Percentiles rank a stretch among this genome's conserved stretches.
phyloP scores from a whole-genome alignment of 805 yeast genomes.

The Metschnikowia kunwiensis region DNA sequence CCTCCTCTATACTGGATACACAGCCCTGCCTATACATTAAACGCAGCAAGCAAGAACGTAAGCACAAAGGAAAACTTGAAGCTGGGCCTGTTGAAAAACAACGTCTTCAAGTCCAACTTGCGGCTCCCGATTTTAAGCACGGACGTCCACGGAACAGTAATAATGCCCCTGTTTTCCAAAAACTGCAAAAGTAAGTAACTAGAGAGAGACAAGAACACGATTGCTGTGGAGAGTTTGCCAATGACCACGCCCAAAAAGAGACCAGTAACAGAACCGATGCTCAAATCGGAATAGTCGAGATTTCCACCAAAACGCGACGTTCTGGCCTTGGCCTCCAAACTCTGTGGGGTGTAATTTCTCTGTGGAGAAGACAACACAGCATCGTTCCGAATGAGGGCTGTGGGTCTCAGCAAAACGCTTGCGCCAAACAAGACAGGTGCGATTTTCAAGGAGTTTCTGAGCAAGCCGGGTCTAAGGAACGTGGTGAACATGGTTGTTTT shows the following conservation, averaged over 20 bases:
- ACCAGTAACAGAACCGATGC: slow-evolving; percentile 63
- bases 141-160: slow-evolving; percentile 44
- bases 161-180: slow-evolving; percentile 52
- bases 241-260: slow-evolving; percentile 54
- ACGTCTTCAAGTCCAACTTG: slow-evolving; percentile 44
- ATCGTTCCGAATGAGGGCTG: slow-evolving; percentile 13
- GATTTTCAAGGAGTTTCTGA: slow-evolving; percentile 12
- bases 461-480: slow-evolving; percentile 13
- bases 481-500: slow-evolving; percentile 13
- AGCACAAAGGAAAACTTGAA: slow-evolving; percentile 56
- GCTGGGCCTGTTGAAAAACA: slow-evolving; percentile 57
- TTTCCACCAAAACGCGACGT: slow-evolving; percentile 38
- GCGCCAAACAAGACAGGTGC: slow-evolving; percentile 18
- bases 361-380: slow-evolving; percentile 16
- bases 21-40: slow-evolving; percentile 28
- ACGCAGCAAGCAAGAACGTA: slow-evolving; percentile 59
- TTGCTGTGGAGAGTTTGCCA: slow-evolving; percentile 57
- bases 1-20: background rate
- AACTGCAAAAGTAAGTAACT: slow-evolving; percentile 45
- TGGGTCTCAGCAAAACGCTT: slow-evolving; percentile 11
- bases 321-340: slow-evolving; percentile 10
- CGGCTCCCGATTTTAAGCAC: slow-evolving; percentile 32
- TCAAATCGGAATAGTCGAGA: slow-evolving; percentile 58
- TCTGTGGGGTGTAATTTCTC: slow-evolving; percentile 11
- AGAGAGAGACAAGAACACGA: slow-evolving; percentile 50